Percentiles rank a stretch among this genome's conserved stretches.
Conservation (phyloP, 768 basidiomycete species). For the Cubamyces sp. region DNA sequence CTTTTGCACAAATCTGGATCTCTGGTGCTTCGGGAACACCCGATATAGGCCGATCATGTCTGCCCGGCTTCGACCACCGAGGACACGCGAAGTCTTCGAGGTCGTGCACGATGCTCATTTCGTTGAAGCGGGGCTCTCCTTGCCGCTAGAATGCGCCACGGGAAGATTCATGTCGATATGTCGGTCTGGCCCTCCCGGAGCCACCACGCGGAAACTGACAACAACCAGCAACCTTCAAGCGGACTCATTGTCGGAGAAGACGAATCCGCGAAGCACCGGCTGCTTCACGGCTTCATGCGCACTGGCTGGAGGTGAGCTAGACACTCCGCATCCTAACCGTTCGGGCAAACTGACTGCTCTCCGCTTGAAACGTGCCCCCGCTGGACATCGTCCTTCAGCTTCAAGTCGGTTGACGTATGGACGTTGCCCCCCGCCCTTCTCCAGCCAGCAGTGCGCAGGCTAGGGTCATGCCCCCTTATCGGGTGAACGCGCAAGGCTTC, state of each 20-base stretch:
- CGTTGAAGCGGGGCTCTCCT: conserved; percentile 9
- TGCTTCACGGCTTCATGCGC: conserved; percentile 17
- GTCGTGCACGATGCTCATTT: conserved; percentile 14
- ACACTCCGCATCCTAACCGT: conserved; percentile 6
- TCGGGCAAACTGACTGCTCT: conserved; percentile 1
- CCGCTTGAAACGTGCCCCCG: conserved; percentile 18
- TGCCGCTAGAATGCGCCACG: conserved; percentile 2
- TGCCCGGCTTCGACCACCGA: neutral
- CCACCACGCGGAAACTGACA: conserved; percentile 20
- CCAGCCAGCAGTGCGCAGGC: conserved; percentile 1
- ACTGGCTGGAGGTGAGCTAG: neutral
- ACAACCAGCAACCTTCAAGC: conserved; percentile 19
- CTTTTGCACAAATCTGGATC: conserved; percentile 14
- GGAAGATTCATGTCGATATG: conserved; percentile 10
- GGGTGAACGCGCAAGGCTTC: conserved; percentile 5
- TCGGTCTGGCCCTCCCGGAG: conserved; percentile 9
- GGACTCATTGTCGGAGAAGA: conserved; percentile 9
- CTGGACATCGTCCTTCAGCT: conserved; percentile 7
- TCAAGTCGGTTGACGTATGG: conserved; percentile 13
- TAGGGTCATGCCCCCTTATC: conserved; percentile 22
- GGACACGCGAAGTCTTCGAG: conserved; percentile 20
- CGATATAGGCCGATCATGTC: conserved; percentile 5
- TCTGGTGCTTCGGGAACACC: conserved; percentile 1
- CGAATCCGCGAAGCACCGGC: conserved; percentile 18
- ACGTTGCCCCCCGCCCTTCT: conserved; percentile 18